These are phyloP conservation scores for Hemerocallis citrina DNA, from an alignment of 106 monocot genomes.

Conservation along the genomic window DNA sequence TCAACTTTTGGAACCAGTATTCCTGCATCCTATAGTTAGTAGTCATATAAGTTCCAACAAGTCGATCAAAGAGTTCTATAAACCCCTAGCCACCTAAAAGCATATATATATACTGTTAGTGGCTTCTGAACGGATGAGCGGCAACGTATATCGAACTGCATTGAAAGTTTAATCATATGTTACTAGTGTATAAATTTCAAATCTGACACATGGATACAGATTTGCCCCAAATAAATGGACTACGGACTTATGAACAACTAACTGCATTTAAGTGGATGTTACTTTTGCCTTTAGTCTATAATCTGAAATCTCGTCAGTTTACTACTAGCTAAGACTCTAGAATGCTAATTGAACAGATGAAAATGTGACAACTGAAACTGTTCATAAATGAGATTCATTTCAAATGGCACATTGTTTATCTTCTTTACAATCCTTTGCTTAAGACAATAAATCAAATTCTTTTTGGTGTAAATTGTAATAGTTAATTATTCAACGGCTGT, in stretches of 20 bases:
- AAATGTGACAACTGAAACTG: background rate
- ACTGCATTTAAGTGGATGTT: no score
- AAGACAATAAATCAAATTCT: background rate
- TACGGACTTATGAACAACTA: no score
- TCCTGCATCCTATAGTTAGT: background rate
- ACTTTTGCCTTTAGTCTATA: background rate
- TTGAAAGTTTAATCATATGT: no score
- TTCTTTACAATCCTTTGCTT: background rate
- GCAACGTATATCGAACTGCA: no score
- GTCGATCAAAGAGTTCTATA: background rate
- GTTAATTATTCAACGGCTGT: background rate
- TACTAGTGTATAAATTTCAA: no score
- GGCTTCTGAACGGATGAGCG: background rate
- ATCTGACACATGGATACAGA: background rate
- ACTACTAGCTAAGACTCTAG: background rate
- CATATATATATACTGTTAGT: no score
- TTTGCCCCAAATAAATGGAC: background rate
- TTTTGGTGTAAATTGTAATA: background rate
- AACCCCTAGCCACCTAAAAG: no score
- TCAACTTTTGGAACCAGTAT: background rate
- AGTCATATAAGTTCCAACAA: background rate
- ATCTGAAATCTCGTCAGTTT: background rate
- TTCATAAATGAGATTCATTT: background rate
- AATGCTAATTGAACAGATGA: background rate
- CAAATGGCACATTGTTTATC: background rate